Conservation (phyloP, 306 rosid species). For the Prunus persica region DNA sequence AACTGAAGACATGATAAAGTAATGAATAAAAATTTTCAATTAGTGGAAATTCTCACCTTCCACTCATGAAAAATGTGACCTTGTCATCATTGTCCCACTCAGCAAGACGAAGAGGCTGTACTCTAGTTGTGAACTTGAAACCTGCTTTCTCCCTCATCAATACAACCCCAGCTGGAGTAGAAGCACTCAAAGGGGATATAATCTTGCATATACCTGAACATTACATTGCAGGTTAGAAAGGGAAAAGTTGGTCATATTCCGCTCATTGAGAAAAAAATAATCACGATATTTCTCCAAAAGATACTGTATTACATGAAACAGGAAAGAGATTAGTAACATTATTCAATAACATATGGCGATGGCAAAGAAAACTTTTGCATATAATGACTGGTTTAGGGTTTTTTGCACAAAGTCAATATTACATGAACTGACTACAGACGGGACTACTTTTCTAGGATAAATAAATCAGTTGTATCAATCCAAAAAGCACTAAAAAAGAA, state of each 20-base stretch:
- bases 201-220: constrained; percentile 89
- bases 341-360: not conserved
- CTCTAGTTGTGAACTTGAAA: constrained; percentile 94
- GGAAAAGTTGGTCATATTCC: constrained; percentile 3
- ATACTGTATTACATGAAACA: not conserved
- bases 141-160: constrained; percentile 87
- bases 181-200: constrained; percentile 82
- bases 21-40: constrained; percentile 2
- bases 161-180: constrained; percentile 94
- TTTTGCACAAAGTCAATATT: too few relatives aligned
- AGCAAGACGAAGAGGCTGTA: constrained; percentile 97
- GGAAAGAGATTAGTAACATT: not conserved
- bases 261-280: not conserved
- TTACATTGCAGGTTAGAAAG: constrained; percentile 11
- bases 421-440: too few relatives aligned
- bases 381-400: not conserved
- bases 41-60: constrained; percentile 55
- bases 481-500: too few relatives aligned
- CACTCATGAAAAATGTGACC: constrained; percentile 93
- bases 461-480: too few relatives aligned
- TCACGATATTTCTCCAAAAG: not conserved
- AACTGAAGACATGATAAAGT: constrained; percentile 12
- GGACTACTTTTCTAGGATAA: too few relatives aligned
- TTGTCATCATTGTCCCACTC: constrained; percentile 95
- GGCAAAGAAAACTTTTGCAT: not conserved